Percentiles rank a stretch among this genome's conserved stretches.
phyloP scores from a whole-genome alignment of 2,329 filamentous ascomycete species.

The Penicillium sp. region DNA sequence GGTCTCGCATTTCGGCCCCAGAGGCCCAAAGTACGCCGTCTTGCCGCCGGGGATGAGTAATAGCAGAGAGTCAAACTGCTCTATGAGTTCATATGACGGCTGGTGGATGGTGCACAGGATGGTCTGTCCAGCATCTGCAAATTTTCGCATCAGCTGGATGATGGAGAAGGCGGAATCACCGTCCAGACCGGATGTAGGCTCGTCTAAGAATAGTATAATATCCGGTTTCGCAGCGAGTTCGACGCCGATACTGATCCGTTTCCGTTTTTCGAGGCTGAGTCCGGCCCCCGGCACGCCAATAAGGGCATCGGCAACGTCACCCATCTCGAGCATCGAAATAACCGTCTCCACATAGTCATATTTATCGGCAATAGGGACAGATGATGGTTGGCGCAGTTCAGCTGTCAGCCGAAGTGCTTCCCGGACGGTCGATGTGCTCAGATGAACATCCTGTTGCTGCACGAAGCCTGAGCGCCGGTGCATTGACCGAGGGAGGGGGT shows the following conservation, averaged over 20 bases:
- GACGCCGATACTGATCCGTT: conserved; percentile 59
- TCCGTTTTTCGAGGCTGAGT: conserved; percentile 60
- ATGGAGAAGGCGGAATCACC: conserved; percentile 63
- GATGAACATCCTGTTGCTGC: conserved; percentile 71
- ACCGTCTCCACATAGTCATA: conserved; percentile 80
- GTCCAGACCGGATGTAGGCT: conserved; percentile 60
- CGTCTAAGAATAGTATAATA: conserved; percentile 59
- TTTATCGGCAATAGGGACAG: conserved; percentile 69
- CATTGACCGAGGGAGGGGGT: conserved; percentile 54
- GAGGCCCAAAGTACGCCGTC: conserved; percentile 78
- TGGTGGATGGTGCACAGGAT: conserved; percentile 56
- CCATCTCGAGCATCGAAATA: conserved; percentile 62
- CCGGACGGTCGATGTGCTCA: conserved; percentile 77
- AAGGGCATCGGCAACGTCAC: conserved; percentile 74
- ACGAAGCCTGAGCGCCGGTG: conserved; percentile 65
- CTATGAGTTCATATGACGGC: conserved; percentile 52
- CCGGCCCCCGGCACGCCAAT: conserved; percentile 76
- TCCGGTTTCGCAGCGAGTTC: conserved; percentile 56
- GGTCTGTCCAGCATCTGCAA: conserved; percentile 52
- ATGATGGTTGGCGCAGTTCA: conserved; percentile 72
- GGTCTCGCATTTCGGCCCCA: conserved; percentile 65
- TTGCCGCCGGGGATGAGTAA: conserved; percentile 74
- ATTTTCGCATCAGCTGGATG: conserved; percentile 58
- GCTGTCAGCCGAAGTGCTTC: conserved; percentile 84
- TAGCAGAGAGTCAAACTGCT: conserved; percentile 66